Base-by-base conservation (phyloP, 768 basidiomycete species). In the Coprinopsis sp. region DNA sequence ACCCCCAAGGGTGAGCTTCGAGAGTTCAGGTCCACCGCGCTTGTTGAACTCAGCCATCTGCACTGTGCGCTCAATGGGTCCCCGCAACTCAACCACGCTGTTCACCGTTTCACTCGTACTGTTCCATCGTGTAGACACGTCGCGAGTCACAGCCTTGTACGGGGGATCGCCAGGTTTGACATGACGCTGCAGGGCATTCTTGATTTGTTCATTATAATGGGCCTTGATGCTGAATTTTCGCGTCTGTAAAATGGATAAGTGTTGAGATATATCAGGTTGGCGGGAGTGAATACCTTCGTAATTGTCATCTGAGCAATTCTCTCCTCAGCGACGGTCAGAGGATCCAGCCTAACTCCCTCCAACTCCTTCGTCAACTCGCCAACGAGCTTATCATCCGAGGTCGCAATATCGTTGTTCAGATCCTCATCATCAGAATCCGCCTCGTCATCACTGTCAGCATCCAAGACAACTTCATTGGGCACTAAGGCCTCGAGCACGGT, bases 341-440 rank as follows among this genome's bases (percentile, higher is more conserved):
- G 3, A 3, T 11, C 3, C 12, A 44, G 13, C 8, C 6, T 6
- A 18, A 18, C 22, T 16, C 24, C 29, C 19, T 31, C 29, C 6
- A 14, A 28, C 45, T 12, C 43, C 2, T 25, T 41, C 51, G 7
- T 64, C 58, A 8, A 63, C 55, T 22, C 60, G 61, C 37, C 51
- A 54, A 3, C 62, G 58, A 7, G 44, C 41, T 57, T 40, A 16
- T 55, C 57, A 4, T 59, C 49, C 0, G 46, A 39, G 18, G 52
- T 49, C 2, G 67, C 59, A 2, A 47, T 39, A 10, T 54, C 46
- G 1, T 48, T 48, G 3, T 47, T 40, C 16, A 28, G 14, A 30
- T 46, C 37, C 22, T 43, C 37, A 37, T 49, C 28, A 19, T 51
- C 42, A 37, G 51, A 39, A 22, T 44, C 24, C n/a, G 46, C 46